phyloP scores from a whole-genome alignment of 1,139 yeast species.

The Candida tetrigidarum region DNA sequence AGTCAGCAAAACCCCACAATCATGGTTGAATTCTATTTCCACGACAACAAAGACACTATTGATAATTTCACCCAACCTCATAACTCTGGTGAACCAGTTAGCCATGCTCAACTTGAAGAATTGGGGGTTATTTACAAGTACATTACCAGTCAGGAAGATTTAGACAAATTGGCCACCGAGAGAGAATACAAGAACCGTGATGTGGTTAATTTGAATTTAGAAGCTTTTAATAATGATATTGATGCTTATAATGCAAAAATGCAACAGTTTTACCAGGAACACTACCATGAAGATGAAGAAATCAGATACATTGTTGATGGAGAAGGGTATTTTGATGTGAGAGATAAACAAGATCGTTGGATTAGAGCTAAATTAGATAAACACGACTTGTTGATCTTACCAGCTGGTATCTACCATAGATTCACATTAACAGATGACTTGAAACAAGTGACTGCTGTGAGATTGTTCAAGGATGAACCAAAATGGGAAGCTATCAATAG shows the following conservation, averaged over 20 bases:
- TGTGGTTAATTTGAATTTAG: conserved; percentile 61
- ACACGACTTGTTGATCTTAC: conserved; percentile 74
- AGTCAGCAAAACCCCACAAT: conserved; percentile 4
- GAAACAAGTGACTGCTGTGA: conserved; percentile 72
- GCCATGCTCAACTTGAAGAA: conserved; percentile 50
- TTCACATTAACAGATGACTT: conserved; percentile 69
- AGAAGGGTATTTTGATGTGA: conserved; percentile 89
- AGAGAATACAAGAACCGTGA: conserved; percentile 85
- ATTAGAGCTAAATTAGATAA: conserved; percentile 67
- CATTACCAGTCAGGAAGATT: conserved; percentile 55
- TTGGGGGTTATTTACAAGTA: conserved; percentile 76
- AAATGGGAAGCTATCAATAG: conserved; percentile 93
- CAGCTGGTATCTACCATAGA: conserved; percentile 93
- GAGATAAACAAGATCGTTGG: conserved; percentile 75
- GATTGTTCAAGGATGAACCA: conserved; percentile 93
- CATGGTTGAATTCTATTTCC: conserved; percentile 65
- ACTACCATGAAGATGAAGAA: conserved; percentile 96
- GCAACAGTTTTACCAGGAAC: conserved; percentile 78
- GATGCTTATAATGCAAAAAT: conserved; percentile 66
- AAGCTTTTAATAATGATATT: conserved; percentile 65
- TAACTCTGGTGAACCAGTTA: conserved; percentile 65
- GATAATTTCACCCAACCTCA: conserved; percentile 76
- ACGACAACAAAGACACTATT: conserved; percentile 64
- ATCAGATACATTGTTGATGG: conserved; percentile 90
- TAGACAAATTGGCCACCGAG: conserved; percentile 66